Conservation (phyloP, 495 filamentous ascomycete genomes). For the Arthonia radiata region DNA sequence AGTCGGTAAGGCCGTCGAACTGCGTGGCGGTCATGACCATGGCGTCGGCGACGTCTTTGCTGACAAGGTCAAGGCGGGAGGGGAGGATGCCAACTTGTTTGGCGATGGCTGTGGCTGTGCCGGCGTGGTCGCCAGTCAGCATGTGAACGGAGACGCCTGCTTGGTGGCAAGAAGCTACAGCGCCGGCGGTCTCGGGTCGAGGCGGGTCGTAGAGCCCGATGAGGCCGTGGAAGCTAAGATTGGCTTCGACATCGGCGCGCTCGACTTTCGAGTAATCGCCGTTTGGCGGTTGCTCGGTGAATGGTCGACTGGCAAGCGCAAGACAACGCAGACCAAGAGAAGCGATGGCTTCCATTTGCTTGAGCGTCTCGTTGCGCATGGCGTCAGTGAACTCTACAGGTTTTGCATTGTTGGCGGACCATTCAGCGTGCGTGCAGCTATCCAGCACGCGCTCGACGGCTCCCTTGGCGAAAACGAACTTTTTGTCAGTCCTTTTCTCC, state of each 20-base stretch:
- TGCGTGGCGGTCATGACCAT: slow-evolving; percentile 44
- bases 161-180: slow-evolving; percentile 35
- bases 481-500: slow-evolving; percentile 16
- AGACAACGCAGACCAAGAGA: slow-evolving; percentile 60
- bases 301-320: slow-evolving; percentile 35
- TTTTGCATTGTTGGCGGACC: not conserved
- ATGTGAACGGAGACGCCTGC: slow-evolving; percentile 62
- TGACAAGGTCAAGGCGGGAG: slow-evolving; percentile 17
- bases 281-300: slow-evolving; percentile 9
- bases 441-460: slow-evolving; percentile 61
- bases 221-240: slow-evolving; percentile 37
- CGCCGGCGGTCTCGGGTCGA: slow-evolving; percentile 33
- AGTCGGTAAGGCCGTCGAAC: slow-evolving; percentile 38
- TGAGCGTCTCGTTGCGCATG: slow-evolving; percentile 29
- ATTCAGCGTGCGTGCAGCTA: slow-evolving; percentile 23
- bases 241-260: slow-evolving; percentile 26
- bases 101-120: slow-evolving; percentile 53
- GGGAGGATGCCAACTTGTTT: slow-evolving; percentile 53
- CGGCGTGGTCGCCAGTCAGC: slow-evolving; percentile 56
- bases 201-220: slow-evolving; percentile 56
- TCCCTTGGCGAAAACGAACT: slow-evolving; percentile 38
- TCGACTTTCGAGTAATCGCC: slow-evolving; percentile 12
- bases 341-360: slow-evolving; percentile 42
- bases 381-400: slow-evolving; percentile 23
- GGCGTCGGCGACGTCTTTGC: slow-evolving; percentile 19